Base-by-base conservation (phyloP, 2,329 filamentous ascomycete genomes). In the Phymatotrichopsis omnivora region DNA sequence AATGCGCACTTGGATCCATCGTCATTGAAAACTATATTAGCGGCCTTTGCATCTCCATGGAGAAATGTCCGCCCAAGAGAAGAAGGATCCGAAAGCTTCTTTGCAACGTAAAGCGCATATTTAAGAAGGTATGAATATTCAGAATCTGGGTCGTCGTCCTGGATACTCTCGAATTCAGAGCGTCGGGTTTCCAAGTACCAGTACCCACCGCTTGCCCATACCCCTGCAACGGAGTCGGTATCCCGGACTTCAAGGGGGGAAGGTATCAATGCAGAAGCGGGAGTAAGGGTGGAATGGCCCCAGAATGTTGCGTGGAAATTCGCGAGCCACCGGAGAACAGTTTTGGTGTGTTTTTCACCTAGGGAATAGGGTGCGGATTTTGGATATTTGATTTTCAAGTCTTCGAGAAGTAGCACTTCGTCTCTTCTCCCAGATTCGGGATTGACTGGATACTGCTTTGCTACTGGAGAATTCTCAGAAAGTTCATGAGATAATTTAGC, bases 31-130 rank as follows among this genome's bases (percentile, higher is more conserved):
- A 82, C 66, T 47, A 58, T 48, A 33, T 82, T 82, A 54, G 81
- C 77, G 0, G 74, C 78, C 60, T 82, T 82, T 40, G 81, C 76
- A 45, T 82, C 78, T 6, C 78, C 78, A 55, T 82, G 78, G 6
- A 82, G 73, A 12, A 75, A 67, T 0, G 76, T 77, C 52, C 60
- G 6, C 66, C 67, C 4, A 57, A 60, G 0, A 73, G 72, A 0
- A 65, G 67, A 10, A 78, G 62, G 10, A 74, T 60, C 51, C 1
- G 76, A 75, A 3, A 68, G 74, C 48, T 69, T 60, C 52, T 79
- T 72, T 0, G 75, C 70, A 0, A 72, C 57, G 0, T 71, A 69
- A 1, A 57, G 45, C 0, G 34, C 34, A 7, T 12, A 49, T 3
- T 57, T 49, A 0, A 63, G 58, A 0, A 35, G 34, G 8, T 12